Evolutionary conservation across 805 yeast genomes (phyloP).

Genomic region (Starmerella ratchasimensis): DNA sequence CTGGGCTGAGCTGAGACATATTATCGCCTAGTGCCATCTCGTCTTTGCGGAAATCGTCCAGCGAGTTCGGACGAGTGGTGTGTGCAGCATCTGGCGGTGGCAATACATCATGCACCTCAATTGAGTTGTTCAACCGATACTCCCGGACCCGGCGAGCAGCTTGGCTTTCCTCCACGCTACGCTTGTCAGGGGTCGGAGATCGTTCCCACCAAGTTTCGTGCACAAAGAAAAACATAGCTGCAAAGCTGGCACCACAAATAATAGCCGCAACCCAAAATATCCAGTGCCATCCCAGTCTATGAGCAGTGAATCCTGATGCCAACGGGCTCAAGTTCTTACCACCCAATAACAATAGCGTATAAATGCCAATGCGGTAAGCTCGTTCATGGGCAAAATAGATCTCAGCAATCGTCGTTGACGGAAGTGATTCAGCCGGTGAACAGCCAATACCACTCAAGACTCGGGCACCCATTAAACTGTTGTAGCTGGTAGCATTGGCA

Average conservation of each 20-base stretch:
- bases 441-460: slow-evolving; percentile 47
- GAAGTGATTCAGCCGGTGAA: slow-evolving; percentile 47
- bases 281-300: slow-evolving; percentile 42
- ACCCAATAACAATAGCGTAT: slow-evolving; percentile 44
- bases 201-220: slow-evolving; percentile 57
- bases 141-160: slow-evolving; percentile 33
- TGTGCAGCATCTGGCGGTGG: too few species aligned
- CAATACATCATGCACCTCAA: too few species aligned
- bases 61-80: too few species aligned
- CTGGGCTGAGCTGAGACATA: too few species aligned
- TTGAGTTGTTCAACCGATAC: too few species aligned
- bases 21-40: too few species aligned
- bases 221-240: slow-evolving; percentile 38
- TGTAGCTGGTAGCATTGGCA: slow-evolving; percentile 36
- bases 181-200: slow-evolving; percentile 36
- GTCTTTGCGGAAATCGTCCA: too few species aligned
- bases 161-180: slow-evolving; percentile 36
- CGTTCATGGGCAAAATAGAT: slow-evolving; percentile 48
- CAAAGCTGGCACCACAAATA: slow-evolving; percentile 35
- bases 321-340: slow-evolving; percentile 49
- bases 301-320: slow-evolving; percentile 40
- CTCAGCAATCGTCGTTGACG: slow-evolving; percentile 48
- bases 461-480: slow-evolving; percentile 43
- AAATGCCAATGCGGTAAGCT: slow-evolving; percentile 45
- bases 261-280: slow-evolving; percentile 46